Conservation (phyloP, 78 protist genomes). For the Dictyostelium brefeldianum region DNA sequence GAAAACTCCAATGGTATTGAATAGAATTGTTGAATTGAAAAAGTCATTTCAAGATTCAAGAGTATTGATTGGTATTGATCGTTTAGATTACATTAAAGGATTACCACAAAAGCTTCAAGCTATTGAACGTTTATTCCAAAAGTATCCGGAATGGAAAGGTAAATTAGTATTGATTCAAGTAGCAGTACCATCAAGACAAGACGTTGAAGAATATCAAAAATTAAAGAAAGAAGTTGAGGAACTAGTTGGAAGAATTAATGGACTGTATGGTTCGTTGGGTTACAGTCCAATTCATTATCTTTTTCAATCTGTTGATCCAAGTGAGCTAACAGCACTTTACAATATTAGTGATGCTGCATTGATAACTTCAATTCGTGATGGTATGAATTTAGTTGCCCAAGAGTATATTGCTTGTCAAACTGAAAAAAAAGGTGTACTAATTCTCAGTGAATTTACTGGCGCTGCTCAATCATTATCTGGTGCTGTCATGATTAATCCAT, state of each 20-base stretch:
- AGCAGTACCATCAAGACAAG: constrained; percentile 92
- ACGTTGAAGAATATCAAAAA: constrained; percentile 90
- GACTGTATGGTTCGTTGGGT: constrained; percentile 86
- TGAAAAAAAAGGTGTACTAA: constrained; percentile 75
- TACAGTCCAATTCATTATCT: constrained; percentile 91
- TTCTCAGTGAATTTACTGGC: constrained; percentile 82
- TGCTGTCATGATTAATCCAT: constrained; percentile 88
- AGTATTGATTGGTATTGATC: constrained; percentile 91
- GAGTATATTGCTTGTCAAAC: constrained; percentile 94
- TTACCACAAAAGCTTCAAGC: constrained; percentile 92
- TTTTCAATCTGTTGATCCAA: constrained; percentile 78
- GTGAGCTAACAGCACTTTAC: constrained; percentile 82
- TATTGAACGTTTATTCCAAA: constrained; percentile 82
- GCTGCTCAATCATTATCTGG: constrained; percentile 79
- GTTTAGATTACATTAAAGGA: constrained; percentile 94
- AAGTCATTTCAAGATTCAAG: constrained; percentile 58
- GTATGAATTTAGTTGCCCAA: constrained; percentile 94
- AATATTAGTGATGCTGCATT: constrained; percentile 84
- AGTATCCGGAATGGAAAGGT: constrained; percentile 80
- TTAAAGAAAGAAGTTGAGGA: constrained; percentile 83
- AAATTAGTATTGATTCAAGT: constrained; percentile 89
- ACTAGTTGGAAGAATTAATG: constrained; percentile 89
- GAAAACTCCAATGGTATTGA: constrained; percentile 27
- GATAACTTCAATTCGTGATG: constrained; percentile 94
- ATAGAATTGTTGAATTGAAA: constrained; percentile 55